Evolutionary conservation across 169 alveolate genomes (phyloP).

Genomic region (Plasmodium adleri): DNA sequence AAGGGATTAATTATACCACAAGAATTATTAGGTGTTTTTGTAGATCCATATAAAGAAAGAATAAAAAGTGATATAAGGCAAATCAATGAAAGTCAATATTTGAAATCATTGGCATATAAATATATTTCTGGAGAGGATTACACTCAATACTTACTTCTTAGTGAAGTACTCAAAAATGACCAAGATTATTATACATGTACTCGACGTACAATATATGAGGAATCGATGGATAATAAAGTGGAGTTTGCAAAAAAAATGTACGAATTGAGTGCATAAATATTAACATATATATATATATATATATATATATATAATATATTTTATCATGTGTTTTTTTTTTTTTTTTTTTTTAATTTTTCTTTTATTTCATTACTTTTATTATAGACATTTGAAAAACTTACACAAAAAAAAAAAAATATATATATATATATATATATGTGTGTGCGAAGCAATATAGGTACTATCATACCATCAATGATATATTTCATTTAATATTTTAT

Average conservation of each 20-base stretch:
- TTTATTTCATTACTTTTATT: too few species aligned
- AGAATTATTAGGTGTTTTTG: constrained; percentile 71
- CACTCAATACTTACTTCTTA: constrained; percentile 52
- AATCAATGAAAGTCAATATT: constrained; percentile 66
- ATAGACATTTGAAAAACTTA: too few species aligned
- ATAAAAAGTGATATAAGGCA: constrained; percentile 55
- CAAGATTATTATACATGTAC: constrained; percentile 41
- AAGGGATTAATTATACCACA: constrained; percentile 51
- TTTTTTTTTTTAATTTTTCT: too few species aligned
- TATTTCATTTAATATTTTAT: too few species aligned
- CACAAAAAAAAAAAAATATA: too few species aligned
- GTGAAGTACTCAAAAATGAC: constrained; percentile 38
- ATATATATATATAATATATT: too few species aligned
- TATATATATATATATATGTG: too few species aligned
- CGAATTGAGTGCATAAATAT: constrained; percentile 48
- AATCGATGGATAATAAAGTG: constrained; percentile 41
- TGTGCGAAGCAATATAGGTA: too few species aligned
- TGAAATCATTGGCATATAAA: constrained; percentile 49
- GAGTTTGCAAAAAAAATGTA: constrained; percentile 61
- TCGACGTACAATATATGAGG: constrained; percentile 33
- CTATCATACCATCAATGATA: too few species aligned
- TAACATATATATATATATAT: too few species aligned
- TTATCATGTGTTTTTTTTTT: too few species aligned
- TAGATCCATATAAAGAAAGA: constrained; percentile 72
- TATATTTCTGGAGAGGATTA: constrained; percentile 69